Evolutionary conservation across 345 rosid species (phyloP).

Genomic region (Atalantia buxifolia): DNA sequence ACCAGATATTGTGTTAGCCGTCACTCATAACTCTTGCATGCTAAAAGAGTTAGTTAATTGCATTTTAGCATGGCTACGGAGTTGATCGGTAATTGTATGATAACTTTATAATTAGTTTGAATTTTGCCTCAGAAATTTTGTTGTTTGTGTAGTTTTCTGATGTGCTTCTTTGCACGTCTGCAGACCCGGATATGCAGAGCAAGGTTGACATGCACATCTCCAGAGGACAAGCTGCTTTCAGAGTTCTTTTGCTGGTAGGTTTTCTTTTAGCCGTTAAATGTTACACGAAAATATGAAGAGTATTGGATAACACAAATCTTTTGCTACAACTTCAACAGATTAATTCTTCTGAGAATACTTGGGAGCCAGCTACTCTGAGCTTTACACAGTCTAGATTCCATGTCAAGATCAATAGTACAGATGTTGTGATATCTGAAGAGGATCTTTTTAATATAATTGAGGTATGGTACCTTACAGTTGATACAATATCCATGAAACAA

Average conservation of each 20-base stretch:
- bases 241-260: constrained; percentile 66
- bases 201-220: constrained; percentile 58
- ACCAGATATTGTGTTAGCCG: background rate
- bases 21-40: background rate
- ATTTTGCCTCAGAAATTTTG: background rate
- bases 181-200: constrained; percentile 77
- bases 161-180: constrained; percentile 8
- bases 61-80: background rate
- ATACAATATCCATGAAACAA: background rate
- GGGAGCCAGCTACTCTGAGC: constrained; percentile 60
- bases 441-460: constrained; percentile 49
- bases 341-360: constrained; percentile 62
- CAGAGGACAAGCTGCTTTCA: constrained; percentile 64
- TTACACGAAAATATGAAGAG: background rate
- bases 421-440: constrained; percentile 47
- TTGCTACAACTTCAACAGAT: constrained; percentile 30
- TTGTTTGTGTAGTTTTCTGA: constrained; percentile 12
- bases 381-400: constrained; percentile 63
- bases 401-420: constrained; percentile 48
- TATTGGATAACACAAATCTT: background rate
- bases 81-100: background rate
- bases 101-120: background rate
- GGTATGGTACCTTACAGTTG: constrained; percentile 35
- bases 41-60: background rate
- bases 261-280: constrained; percentile 1